Conservation (phyloP, 2,329 filamentous ascomycete genomes). For the Arthrinium puccinioides region DNA sequence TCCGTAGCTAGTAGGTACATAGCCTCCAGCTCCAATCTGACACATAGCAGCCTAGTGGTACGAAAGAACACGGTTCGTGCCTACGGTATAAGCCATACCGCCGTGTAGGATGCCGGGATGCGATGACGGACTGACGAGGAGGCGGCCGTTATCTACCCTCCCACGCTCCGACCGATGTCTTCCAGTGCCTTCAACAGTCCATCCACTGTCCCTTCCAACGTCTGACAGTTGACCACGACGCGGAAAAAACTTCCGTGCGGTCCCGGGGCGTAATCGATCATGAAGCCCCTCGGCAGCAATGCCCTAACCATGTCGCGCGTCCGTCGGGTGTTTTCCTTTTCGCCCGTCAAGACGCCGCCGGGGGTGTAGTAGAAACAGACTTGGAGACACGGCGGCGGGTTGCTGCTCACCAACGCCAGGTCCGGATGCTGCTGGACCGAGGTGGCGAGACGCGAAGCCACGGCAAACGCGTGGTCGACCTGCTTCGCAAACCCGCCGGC, state of each 20-base stretch:
- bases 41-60: no score
- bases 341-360: conserved; percentile 37
- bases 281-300: conserved; percentile 46
- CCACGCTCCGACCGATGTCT: no score
- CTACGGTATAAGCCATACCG: no score
- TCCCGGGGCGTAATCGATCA: conserved; percentile 55
- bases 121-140: no score
- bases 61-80: no score
- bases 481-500: conserved; percentile 61
- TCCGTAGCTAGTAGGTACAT: no score
- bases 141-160: no score
- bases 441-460: conserved; percentile 59
- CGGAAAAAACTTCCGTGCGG: conserved; percentile 48
- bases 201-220: conserved; percentile 39
- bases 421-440: conserved; percentile 47
- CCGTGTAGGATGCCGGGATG: no score
- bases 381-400: conserved; percentile 81
- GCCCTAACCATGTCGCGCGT: conserved; percentile 41
- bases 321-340: conserved; percentile 38
- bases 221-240: conserved; percentile 52
- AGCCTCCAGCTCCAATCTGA: no score
- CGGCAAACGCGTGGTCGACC: conserved; percentile 65
- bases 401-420: conserved; percentile 65
- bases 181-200: conserved; percentile 19
- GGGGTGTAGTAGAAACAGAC: conserved; percentile 88